phyloP scores from a whole-genome alignment of 306 rosid genomes.

The Sicyos baderoa region DNA sequence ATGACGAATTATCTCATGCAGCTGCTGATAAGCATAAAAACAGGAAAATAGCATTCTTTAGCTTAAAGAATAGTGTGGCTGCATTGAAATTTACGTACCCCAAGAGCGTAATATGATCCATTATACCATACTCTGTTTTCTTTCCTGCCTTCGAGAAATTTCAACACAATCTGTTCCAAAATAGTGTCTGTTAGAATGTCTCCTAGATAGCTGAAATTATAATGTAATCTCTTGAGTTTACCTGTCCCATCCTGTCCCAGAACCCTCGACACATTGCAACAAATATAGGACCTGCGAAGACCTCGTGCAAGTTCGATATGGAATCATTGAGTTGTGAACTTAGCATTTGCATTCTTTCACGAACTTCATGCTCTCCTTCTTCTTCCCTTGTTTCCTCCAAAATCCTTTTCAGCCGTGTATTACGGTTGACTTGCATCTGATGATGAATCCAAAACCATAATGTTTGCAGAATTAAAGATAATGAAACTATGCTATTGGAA shows the following conservation, averaged over 20 bases:
- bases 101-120: constrained; percentile 91
- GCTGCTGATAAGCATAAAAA: no score
- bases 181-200: constrained; percentile 15
- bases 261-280: constrained; percentile 73
- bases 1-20: no score
- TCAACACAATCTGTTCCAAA: constrained; percentile 55
- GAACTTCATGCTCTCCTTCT: constrained; percentile 87
- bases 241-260: constrained; percentile 98
- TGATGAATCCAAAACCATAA: background rate
- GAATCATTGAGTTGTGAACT: constrained; percentile 70
- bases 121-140: constrained; percentile 87
- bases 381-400: constrained; percentile 86
- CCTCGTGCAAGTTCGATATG: constrained; percentile 79
- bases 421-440: constrained; percentile 73
- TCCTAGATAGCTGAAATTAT: background rate
- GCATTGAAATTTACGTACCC: constrained; percentile 33
- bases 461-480: background rate
- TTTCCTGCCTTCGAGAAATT: constrained; percentile 87
- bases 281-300: constrained; percentile 69
- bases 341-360: constrained; percentile 81
- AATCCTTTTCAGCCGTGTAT: constrained; percentile 68
- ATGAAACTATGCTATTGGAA: background rate
- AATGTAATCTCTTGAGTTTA: constrained; percentile 23
- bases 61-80: background rate
- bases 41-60: background rate